These are phyloP conservation scores for Neophaeococcomyces aloes DNA, from an alignment of 2,329 filamentous ascomycete genomes.

Conservation along the genomic window DNA sequence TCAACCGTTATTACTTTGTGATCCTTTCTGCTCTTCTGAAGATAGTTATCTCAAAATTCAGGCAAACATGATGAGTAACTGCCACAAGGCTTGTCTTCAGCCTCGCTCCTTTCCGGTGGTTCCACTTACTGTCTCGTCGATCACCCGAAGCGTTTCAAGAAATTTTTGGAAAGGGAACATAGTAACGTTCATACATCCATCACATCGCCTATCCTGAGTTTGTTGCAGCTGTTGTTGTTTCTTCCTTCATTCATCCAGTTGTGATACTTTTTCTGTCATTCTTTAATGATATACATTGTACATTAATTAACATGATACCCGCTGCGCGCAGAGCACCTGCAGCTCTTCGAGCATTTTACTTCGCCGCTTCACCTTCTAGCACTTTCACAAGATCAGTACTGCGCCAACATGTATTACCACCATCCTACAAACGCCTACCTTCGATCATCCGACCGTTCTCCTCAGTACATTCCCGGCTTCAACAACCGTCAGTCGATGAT, in stretches of 20 bases:
- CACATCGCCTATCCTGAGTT: background rate
- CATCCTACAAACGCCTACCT: background rate
- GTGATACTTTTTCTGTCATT: constrained; percentile 1
- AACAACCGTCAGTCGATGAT: constrained; percentile 3
- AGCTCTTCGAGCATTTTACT: constrained; percentile 6
- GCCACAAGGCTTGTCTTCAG: no score
- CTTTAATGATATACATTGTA: constrained; percentile 1
- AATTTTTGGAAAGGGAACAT: constrained; percentile 1
- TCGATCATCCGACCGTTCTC: constrained; percentile 2
- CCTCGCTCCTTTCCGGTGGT: no score
- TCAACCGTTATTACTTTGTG: no score
- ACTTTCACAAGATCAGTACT: background rate
- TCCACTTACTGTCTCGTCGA: background rate
- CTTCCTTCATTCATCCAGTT: background rate
- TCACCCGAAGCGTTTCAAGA: background rate
- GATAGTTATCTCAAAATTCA: background rate
- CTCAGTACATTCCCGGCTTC: background rate
- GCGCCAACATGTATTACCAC: background rate
- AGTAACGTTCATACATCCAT: background rate
- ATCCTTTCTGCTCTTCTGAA: no score
- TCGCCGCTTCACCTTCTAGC: constrained; percentile 1
- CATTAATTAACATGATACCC: constrained; percentile 5
- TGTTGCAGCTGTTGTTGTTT: background rate
- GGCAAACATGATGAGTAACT: background rate
- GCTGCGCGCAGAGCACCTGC: constrained; percentile 3